These are phyloP conservation scores for Hanseniaspora meyeri DNA, from an alignment of 805 yeast genomes.

Conservation along the genomic window DNA sequence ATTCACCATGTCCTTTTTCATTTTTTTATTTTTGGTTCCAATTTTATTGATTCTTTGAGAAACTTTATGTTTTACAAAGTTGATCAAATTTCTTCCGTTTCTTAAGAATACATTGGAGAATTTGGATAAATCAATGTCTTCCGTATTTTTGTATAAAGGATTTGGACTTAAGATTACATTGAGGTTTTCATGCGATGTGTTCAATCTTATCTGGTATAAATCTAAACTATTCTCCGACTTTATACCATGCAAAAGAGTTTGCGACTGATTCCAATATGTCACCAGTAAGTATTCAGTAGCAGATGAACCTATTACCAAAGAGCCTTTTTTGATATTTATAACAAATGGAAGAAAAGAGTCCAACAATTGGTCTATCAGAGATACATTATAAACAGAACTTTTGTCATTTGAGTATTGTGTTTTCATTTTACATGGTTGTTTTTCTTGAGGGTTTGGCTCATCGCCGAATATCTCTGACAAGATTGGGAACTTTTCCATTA, in stretches of 20 bases:
- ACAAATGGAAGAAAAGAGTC: constrained; percentile 46
- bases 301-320: constrained; percentile 68
- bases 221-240: constrained; percentile 44
- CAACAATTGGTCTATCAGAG: constrained; percentile 16
- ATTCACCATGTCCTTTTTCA: constrained; percentile 14
- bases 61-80: background rate
- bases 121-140: constrained; percentile 4
- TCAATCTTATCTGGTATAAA: constrained; percentile 36
- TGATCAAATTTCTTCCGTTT: constrained; percentile 1
- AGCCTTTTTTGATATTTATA: constrained; percentile 48
- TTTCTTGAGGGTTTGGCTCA: background rate
- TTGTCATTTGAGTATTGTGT: constrained; percentile 20
- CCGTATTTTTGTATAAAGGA: constrained; percentile 39
- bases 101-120: constrained; percentile 19
- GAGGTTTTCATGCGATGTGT: constrained; percentile 39
- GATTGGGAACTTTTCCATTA: constrained; percentile 3
- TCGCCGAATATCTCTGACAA: constrained; percentile 5
- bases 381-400: constrained; percentile 19
- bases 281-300: constrained; percentile 64
- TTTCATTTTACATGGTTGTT: background rate
- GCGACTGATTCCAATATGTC: constrained; percentile 42
- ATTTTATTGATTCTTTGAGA: background rate
- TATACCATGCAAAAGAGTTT: constrained; percentile 47
- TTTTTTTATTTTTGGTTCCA: constrained; percentile 14
- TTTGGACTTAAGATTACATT: constrained; percentile 58